Conservation (phyloP, 106 monocot genomes). For the Triglochin maritima region DNA sequence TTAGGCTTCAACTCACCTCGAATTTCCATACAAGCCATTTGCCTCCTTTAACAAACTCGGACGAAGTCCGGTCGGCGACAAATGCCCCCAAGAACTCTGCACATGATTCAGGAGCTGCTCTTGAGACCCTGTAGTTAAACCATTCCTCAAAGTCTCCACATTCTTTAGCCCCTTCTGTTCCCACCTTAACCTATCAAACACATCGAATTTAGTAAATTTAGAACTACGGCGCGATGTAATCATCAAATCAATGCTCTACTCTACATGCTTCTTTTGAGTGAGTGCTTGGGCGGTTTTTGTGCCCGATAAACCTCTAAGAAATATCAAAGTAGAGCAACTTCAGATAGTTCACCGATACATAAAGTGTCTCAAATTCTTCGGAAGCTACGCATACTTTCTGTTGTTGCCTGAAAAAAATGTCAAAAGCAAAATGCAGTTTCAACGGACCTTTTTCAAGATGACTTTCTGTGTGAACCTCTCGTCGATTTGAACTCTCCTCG, state of each 20-base stretch:
- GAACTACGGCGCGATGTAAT: too few relatives aligned
- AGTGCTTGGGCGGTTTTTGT: too few relatives aligned
- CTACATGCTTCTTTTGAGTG: too few relatives aligned
- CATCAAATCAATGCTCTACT: too few relatives aligned
- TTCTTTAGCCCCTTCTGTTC: slow-evolving; percentile 67
- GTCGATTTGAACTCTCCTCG: slow-evolving; percentile 29
- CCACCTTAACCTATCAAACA: slow-evolving; percentile 76
- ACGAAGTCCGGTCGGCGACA: slow-evolving; percentile 55
- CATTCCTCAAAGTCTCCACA: slow-evolving; percentile 93
- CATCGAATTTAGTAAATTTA: too few relatives aligned
- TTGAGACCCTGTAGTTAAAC: slow-evolving; percentile 88
- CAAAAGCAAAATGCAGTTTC: not conserved
- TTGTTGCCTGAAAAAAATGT: not conserved
- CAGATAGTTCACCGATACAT: too few relatives aligned
- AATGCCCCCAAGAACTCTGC: slow-evolving; percentile 92
- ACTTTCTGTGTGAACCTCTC: slow-evolving; percentile 68
- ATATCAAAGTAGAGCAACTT: too few relatives aligned
- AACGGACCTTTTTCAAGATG: slow-evolving; percentile 66
- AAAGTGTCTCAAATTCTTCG: too few relatives aligned
- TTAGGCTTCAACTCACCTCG: slow-evolving; percentile 39
- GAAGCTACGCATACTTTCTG: too few relatives aligned
- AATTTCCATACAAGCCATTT: slow-evolving; percentile 99
- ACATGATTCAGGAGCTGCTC: slow-evolving; percentile 80
- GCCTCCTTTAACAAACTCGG: slow-evolving; percentile 80
- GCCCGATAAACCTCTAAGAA: too few relatives aligned